These are phyloP conservation scores for Angophora floribunda DNA, from an alignment of 345 rosid genomes.

Conservation along the genomic window DNA sequence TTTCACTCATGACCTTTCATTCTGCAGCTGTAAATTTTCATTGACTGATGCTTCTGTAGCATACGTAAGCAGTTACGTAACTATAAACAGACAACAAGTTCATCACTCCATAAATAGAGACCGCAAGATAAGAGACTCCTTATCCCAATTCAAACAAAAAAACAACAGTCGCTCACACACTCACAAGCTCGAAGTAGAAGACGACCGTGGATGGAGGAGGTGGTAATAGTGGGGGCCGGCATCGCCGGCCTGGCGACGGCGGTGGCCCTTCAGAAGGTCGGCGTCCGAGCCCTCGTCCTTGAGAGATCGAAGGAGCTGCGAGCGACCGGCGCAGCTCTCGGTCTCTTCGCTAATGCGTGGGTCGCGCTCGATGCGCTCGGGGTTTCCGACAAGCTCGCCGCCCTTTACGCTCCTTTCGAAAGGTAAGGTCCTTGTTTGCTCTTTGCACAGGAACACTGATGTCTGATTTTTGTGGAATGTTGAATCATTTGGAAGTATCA, in stretches of 20 bases:
- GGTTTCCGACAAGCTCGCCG: constrained; percentile 18
- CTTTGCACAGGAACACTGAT: not conserved
- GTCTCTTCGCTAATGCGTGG: constrained; percentile 24
- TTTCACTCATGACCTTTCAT: too few relatives aligned
- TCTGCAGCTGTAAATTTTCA: too few relatives aligned
- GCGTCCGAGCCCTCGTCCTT: constrained; percentile 17
- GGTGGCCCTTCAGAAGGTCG: constrained; percentile 24
- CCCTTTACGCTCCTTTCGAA: not conserved
- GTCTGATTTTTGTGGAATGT: not conserved
- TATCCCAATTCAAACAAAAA: too few relatives aligned
- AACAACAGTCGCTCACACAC: too few relatives aligned
- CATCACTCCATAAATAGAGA: too few relatives aligned
- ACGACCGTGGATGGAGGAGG: constrained; percentile 5
- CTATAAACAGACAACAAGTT: too few relatives aligned
- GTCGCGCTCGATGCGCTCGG: constrained; percentile 38
- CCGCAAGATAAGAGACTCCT: too few relatives aligned
- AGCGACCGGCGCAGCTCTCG: constrained; percentile 18
- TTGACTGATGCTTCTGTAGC: too few relatives aligned
- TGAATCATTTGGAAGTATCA: not conserved
- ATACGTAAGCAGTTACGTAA: too few relatives aligned
- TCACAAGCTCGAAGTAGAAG: too few relatives aligned
- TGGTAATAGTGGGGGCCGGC: constrained; percentile 28
- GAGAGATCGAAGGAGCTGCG: constrained; percentile 18
- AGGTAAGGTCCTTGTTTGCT: not conserved
- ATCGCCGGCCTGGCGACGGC: constrained; percentile 28